A percentile compares a stretch with the other conserved stretches of the same genome.
These are phyloP conservation scores for Brassica incana DNA, from an alignment of 345 rosid genomes.

Conservation along the genomic window DNA sequence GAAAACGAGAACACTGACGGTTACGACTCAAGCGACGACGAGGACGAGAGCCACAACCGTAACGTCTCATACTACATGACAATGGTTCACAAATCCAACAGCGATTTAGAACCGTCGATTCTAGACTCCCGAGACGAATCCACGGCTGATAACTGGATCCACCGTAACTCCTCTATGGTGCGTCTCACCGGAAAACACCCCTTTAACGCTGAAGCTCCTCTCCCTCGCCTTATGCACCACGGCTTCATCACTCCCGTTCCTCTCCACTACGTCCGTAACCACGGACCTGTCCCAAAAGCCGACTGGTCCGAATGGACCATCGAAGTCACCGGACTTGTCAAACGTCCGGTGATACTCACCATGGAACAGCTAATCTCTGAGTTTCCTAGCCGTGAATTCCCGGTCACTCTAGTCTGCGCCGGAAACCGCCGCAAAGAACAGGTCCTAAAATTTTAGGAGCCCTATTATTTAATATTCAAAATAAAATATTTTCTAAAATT, in stretches of 20 bases:
- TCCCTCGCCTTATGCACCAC: slow-evolving; percentile 82
- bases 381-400: slow-evolving; percentile 68
- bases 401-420: slow-evolving; percentile 82
- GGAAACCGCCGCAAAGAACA: slow-evolving; percentile 91
- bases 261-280: slow-evolving; percentile 95
- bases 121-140: slow-evolving; percentile 68
- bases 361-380: slow-evolving; percentile 77
- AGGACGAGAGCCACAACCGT: slow-evolving; percentile 40
- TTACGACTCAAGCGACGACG: slow-evolving; percentile 55
- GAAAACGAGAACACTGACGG: slow-evolving; percentile 25
- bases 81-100: slow-evolving; percentile 49
- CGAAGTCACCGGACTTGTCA: slow-evolving; percentile 79
- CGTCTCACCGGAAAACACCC: slow-evolving; percentile 99
- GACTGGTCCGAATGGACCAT: slow-evolving; percentile 73
- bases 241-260: slow-evolving; percentile 95
- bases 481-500: background rate
- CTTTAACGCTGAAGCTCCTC: slow-evolving; percentile 81
- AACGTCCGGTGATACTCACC: slow-evolving; percentile 58
- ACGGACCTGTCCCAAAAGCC: slow-evolving; percentile 71
- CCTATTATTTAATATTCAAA: background rate
- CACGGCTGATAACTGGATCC: slow-evolving; percentile 79
- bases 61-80: slow-evolving; percentile 44
- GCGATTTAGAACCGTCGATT: slow-evolving; percentile 68
- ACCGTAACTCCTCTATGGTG: slow-evolving; percentile 76
- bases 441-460: background rate